Percentiles rank a stretch among this genome's conserved stretches.
phyloP scores from a whole-genome alignment of 1,139 yeast species.

The Yamadazyma epiphylla region DNA sequence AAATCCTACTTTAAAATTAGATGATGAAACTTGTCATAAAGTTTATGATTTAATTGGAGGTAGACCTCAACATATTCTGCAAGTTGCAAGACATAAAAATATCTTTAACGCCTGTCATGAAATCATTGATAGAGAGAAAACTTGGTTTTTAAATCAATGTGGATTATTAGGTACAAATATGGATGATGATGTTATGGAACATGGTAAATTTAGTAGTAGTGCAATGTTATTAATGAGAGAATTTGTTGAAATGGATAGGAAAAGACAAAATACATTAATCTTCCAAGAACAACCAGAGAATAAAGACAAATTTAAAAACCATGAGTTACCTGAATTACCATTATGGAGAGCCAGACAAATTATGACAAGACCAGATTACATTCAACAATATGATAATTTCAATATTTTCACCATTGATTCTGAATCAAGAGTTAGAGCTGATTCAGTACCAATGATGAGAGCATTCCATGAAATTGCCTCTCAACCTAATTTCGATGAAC shows the following conservation, averaged over 20 bases:
- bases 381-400: slow-evolving; percentile 68
- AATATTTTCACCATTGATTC: slow-evolving; percentile 80
- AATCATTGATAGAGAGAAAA: slow-evolving; percentile 74
- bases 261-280: slow-evolving; percentile 27
- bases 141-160: slow-evolving; percentile 84
- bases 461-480: slow-evolving; percentile 78
- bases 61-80: slow-evolving; percentile 76
- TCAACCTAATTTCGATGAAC: slow-evolving; percentile 66
- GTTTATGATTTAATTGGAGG: slow-evolving; percentile 78
- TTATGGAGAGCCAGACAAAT: slow-evolving; percentile 81
- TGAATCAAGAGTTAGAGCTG: slow-evolving; percentile 71
- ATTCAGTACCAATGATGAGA: slow-evolving; percentile 85
- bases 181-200: slow-evolving; percentile 90
- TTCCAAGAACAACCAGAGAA: slow-evolving; percentile 16
- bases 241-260: slow-evolving; percentile 65
- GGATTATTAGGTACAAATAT: slow-evolving; percentile 70
- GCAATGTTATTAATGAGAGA: slow-evolving; percentile 76
- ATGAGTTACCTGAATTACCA: slow-evolving; percentile 67
- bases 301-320: slow-evolving; percentile 31
- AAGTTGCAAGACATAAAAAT: slow-evolving; percentile 65
- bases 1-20: slow-evolving; percentile 32
- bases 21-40: slow-evolving; percentile 42
- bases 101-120: slow-evolving; percentile 63
- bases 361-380: slow-evolving; percentile 82
- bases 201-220: slow-evolving; percentile 72